Evolutionary conservation across 148 eudicot genomes (phyloP).

Genomic region (Oxyria digyna): DNA sequence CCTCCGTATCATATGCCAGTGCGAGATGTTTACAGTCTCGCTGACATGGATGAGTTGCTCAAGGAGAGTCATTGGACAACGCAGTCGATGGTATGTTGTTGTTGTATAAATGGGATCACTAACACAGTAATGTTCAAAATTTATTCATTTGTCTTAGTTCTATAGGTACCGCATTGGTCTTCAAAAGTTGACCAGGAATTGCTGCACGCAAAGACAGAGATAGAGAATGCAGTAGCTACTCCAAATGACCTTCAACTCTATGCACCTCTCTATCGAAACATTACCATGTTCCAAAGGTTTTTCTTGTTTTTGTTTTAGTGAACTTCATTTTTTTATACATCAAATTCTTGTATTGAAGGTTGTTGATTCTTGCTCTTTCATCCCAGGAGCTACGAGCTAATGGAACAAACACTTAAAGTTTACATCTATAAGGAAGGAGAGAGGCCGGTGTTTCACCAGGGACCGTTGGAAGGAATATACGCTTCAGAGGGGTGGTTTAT

Average conservation of each 20-base stretch:
- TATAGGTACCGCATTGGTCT: conserved; percentile 31
- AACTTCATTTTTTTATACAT: background rate
- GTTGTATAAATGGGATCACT: background rate
- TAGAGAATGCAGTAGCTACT: conserved; percentile 31
- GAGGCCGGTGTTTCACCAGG: conserved; percentile 42
- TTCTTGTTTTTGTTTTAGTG: background rate
- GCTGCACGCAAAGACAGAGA: conserved; percentile 29
- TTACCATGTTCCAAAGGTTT: conserved; percentile 48
- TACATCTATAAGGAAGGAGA: conserved; percentile 61
- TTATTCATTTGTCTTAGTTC: background rate
- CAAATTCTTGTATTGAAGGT: background rate
- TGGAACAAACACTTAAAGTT: conserved; percentile 60
- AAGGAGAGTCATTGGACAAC: background rate
- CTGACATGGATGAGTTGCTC: conserved; percentile 5
- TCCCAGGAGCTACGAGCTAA: conserved; percentile 54
- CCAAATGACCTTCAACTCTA: conserved; percentile 27
- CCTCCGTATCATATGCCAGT: background rate
- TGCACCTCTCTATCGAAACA: conserved; percentile 44
- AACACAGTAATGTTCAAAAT: background rate
- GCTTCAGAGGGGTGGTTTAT: conserved; percentile 82
- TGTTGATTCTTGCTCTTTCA: background rate
- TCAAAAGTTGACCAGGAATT: conserved; percentile 30
- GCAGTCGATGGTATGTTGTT: conserved; percentile 3
- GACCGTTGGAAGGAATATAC: conserved; percentile 58
- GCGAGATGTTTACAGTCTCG: conserved; percentile 5